Base-by-base conservation (phyloP, 106 monocot genomes). In the Dendrobium chrysotoxum region DNA sequence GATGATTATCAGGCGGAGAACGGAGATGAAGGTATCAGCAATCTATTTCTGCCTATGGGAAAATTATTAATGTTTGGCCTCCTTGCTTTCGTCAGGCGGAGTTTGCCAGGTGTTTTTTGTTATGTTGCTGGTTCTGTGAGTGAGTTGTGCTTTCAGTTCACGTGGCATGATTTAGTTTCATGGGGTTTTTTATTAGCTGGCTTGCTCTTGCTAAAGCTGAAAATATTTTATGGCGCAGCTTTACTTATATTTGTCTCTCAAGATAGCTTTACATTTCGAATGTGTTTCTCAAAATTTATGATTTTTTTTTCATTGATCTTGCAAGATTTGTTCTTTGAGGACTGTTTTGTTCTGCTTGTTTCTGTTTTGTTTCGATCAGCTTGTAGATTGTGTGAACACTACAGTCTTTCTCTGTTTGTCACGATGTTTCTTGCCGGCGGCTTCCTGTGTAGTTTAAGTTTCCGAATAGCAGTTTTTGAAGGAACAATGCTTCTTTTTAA, bases 1-100 rank as follows among this genome's bases (percentile, higher is more conserved):
- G 25, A 35, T 23, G 20, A 50, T 76, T 76, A 46, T 76, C 76
- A 45, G 12, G 18, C 26, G 12, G 46, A 28, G 26, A 47, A 58
- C 23, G 81, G 85, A 15, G 84, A 82, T 42, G 81, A 80, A 82
- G 86, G 86, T 84, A 16, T 1, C n/a, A 50, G 18, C 15, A 4
- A 4, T 45, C 64, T 10, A 7, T 78, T 39, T 39, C 12, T 31
- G 38, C 40, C 9, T 40, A 16, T 39, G 42, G 23, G 0, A 20
- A 46, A 10, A 50, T 50, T 50, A 50, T 50, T 50, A 13, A 50
- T 50, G 13, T 50, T 50, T 11, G 50, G 13, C 50, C 46, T 10
- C 46, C 2, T 3, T 50, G 3, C 50, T 16, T 50, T 50, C 50
- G 15, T 78, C 31, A 21, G 25, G 4, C 61, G 3, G 13, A 16